Evolutionary conservation across 768 basidiomycete species (phyloP), one percentile per base, ranked within the genome.

Genomic region (Tulasnella sp.): DNA sequence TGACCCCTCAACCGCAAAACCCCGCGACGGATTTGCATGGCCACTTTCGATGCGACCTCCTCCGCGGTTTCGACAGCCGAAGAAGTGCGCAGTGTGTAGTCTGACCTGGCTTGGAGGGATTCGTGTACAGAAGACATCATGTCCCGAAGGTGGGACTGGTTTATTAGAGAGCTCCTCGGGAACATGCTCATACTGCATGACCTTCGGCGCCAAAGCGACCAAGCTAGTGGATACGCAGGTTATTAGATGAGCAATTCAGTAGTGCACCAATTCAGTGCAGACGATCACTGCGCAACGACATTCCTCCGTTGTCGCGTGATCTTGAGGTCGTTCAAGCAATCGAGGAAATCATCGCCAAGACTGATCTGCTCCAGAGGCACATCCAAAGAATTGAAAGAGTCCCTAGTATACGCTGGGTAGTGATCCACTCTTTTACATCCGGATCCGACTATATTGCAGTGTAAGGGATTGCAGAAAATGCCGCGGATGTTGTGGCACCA

Each of bases 251-350:
- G 23, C 53, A 8, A 34, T 7, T 1, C 17, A 21, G 23, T 9
- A n/a, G 7, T 21, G n/a, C 7, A 11, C 19, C 17, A 19, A 55
- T 9, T 23, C 9, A 29, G 50, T 19, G 7, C n/a, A n/a, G n/a
- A n/a, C 26, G 43, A 32, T 55, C 23, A 55, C 53, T 55, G 53
- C 19, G 53, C 29, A 8, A 34, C 26, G 7, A 15, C 45, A 9
- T 17, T 23, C 56, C 48, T 26, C 29, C 48, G 56, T n/a, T 49
- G 44, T 24, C 56, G 29, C 11, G 47, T 52, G 13, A 47, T 58
- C n/a, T 45, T 26, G 30, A 58, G 56, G 26, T 58, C 56, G n/a
- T 48, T 23, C 23, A 58, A 23, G 21, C 56, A 58, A 19, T 58
- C 56, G 38, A 58, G 48, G 29, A 58, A 58, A 26, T 49, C 47